Conservation (phyloP, 2,329 filamentous ascomycete genomes). For the Venturia nashicola region DNA sequence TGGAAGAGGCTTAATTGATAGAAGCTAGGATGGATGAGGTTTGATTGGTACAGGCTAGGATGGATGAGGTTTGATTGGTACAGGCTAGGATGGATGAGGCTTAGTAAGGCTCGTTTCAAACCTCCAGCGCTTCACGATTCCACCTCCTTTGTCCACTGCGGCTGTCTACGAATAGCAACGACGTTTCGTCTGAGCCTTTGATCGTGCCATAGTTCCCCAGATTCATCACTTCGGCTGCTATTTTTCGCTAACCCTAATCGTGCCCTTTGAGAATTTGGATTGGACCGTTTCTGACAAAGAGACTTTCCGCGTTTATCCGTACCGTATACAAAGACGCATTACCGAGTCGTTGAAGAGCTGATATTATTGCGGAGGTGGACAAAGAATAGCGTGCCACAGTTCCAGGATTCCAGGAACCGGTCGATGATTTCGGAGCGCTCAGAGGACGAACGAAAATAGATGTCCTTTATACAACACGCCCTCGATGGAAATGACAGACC, state of each 20-base stretch:
- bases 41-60: too few relatives aligned
- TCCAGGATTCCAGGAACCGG: background rate
- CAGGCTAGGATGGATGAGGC: background rate
- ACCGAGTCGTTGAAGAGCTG: background rate
- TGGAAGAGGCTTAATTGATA: too few relatives aligned
- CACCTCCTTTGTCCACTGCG: background rate
- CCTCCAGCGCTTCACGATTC: background rate
- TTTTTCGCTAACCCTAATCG: background rate
- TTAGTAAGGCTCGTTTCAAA: background rate
- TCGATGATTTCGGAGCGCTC: background rate
- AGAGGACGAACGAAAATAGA: background rate
- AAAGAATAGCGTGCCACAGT: background rate
- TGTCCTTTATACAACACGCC: background rate
- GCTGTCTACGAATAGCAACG: background rate
- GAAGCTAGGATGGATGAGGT: background rate
- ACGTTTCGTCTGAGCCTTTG: background rate
- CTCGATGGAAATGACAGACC: background rate
- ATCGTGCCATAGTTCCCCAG: background rate
- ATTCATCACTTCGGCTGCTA: background rate
- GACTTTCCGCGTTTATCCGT: background rate
- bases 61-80: background rate
- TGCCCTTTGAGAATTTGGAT: background rate
- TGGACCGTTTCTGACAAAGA: background rate
- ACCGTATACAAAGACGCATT: too few relatives aligned
- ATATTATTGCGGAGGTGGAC: background rate